Evolutionary conservation across 2,329 filamentous ascomycete species (phyloP).

Genomic region (Podosphaera aphanis): DNA sequence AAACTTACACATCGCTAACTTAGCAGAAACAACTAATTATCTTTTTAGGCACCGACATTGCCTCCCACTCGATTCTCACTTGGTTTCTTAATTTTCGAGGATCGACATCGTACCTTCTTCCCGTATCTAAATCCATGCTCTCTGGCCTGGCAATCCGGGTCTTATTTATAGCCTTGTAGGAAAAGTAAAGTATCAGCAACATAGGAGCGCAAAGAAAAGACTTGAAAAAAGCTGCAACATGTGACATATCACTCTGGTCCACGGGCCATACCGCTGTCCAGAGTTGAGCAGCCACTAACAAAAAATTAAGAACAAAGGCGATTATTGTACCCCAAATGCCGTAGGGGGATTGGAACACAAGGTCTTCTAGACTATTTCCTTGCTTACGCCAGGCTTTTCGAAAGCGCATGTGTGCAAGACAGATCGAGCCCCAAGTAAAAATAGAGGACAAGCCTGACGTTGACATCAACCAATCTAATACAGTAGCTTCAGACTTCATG

Average conservation of each 20-base stretch:
- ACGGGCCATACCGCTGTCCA: conserved; percentile 69
- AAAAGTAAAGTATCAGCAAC: conserved; percentile 41
- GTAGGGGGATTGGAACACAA: conserved; percentile 61
- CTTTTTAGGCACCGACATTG: neutral
- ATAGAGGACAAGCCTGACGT: conserved; percentile 50
- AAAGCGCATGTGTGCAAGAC: conserved; percentile 81
- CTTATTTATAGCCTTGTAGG: conserved; percentile 51
- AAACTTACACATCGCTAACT: neutral
- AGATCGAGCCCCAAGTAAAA: conserved; percentile 69
- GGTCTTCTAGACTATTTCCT: conserved; percentile 47
- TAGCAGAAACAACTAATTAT: neutral
- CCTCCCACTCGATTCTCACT: neutral
- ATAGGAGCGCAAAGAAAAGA: conserved; percentile 49
- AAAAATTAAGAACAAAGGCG: conserved; percentile 49
- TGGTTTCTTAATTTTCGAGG: neutral
- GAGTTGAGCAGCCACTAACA: conserved; percentile 65
- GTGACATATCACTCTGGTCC: conserved; percentile 25
- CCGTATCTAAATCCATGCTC: conserved; percentile 74
- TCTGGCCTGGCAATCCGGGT: conserved; percentile 41
- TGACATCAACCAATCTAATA: conserved; percentile 61
- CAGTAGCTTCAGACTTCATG: conserved; percentile 25
- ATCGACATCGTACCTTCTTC: conserved; percentile 36
- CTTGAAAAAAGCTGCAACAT: conserved; percentile 48
- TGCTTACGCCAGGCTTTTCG: conserved; percentile 50
- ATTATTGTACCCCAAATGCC: conserved; percentile 62